Base-by-base conservation (phyloP, 805 yeast genomes). In the Sugiyamaella smithiae region DNA sequence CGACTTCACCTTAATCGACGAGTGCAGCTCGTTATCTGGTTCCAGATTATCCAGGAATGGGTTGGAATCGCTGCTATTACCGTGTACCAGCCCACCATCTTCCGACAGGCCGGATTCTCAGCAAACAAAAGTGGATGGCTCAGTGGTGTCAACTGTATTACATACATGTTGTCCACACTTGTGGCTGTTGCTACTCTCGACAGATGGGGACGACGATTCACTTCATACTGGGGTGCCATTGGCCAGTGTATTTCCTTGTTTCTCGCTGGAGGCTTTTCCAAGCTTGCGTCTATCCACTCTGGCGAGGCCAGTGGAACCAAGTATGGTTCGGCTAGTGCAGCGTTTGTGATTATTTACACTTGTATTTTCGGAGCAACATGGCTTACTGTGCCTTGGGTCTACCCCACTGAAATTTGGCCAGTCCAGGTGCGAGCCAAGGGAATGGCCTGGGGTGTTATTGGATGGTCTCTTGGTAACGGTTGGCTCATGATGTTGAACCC, bases 1-100 rank as follows among this genome's bases (percentile, higher is more conserved):
- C 46, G 51, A 46, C 42, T 57, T 16, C 51, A 50, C 46, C 42
- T 50, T 3, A 40, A 47, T 4, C 48, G 54, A 32, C 43, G 55
- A 22, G 53, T 43, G 16, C 45, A 47, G 31, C 45, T 68, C 50
- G 69, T 61, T 19, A 50, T 64, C 49, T 63, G 68, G 70, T 57
- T 67, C 45, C 69, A 65, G 52, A 63, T 67, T 42, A 43, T 67
- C 50, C 71, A 67, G 53, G 69, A 67, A 50, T 67, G 69, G 68
- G 67, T 73, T 45, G 54, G 56, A 4, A 50, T 46, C 14, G 54
- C 51, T 41, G 46, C 52, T 4, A 35, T 50, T 7, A 47, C 54
- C 8, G 48, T 48, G 2, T 52, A 52, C 33, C 50, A 46, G 44
- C 48, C 54, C 7, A 49, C 52, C 12, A 51, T 51, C 28, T 51